Evolutionary conservation across 2,329 filamentous ascomycete species (phyloP).

Genomic region (Apiospora koreana): DNA sequence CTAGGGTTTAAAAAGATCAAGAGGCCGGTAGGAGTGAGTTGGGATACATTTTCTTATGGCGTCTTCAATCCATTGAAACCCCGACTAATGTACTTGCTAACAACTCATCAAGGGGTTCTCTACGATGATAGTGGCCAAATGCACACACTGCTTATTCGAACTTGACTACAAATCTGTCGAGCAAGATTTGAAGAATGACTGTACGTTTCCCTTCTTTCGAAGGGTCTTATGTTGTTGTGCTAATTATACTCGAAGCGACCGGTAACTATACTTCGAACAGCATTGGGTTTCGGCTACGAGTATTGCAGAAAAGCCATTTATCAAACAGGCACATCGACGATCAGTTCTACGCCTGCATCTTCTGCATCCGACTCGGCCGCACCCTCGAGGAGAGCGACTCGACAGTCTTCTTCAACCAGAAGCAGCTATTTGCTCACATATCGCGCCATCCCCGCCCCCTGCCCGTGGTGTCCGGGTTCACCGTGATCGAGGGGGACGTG

Average conservation of each 20-base stretch:
- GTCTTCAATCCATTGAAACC: neutral
- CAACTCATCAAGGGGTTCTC: slow-evolving; percentile 40
- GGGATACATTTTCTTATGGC: neutral
- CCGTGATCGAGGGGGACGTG: slow-evolving; percentile 46
- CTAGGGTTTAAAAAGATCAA: slow-evolving; percentile 52
- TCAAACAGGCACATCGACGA: slow-evolving; percentile 51
- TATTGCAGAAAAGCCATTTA: slow-evolving; percentile 58
- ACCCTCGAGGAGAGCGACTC: slow-evolving; percentile 56
- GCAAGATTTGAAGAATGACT: slow-evolving; percentile 48
- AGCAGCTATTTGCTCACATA: slow-evolving; percentile 54
- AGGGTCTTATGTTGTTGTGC: slow-evolving; percentile 9
- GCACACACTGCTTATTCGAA: slow-evolving; percentile 54
- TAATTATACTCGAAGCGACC: slow-evolving; percentile 34
- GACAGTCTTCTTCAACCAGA: slow-evolving; percentile 57
- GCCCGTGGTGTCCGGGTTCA: slow-evolving; percentile 49
- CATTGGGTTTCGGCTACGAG: slow-evolving; percentile 53
- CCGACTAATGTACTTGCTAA: neutral
- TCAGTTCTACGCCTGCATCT: slow-evolving; percentile 54
- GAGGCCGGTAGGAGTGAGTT: slow-evolving; percentile 45
- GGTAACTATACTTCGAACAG: slow-evolving; percentile 49
- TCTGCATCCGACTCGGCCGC: slow-evolving; percentile 51
- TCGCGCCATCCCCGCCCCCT: slow-evolving; percentile 55
- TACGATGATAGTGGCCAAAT: slow-evolving; percentile 49
- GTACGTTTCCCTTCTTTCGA: slow-evolving; percentile 28
- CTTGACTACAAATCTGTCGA: slow-evolving; percentile 55